Conservation (phyloP, 148 eudicot species). For the Suaeda aralocaspica region DNA sequence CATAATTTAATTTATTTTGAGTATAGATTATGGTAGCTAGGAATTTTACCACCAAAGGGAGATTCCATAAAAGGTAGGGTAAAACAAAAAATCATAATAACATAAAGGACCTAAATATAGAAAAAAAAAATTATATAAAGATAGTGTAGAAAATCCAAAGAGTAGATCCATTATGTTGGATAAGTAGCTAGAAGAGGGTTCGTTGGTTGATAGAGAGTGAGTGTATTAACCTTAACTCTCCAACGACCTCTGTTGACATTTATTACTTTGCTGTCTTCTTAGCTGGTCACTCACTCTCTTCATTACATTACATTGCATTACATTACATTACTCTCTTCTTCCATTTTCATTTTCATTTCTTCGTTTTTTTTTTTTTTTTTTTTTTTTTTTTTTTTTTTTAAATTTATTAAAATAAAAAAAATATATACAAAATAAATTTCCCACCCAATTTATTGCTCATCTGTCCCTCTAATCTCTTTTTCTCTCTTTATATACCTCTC, state of each 20-base stretch:
- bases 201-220: neutral
- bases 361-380: neutral
- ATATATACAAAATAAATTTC: too few species aligned
- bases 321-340: slow-evolving; percentile 7
- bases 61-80: too few species aligned
- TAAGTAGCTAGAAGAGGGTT: neutral
- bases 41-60: too few species aligned
- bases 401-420: neutral
- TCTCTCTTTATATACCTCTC: neutral
- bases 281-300: slow-evolving; percentile 8
- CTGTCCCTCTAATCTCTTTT: neutral
- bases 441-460: slow-evolving; percentile 1
- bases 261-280: slow-evolving; percentile 33
- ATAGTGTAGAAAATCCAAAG: neutral
- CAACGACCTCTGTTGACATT: slow-evolving; percentile 82
- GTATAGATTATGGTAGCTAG: too few species aligned
- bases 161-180: too few species aligned
- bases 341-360: neutral
- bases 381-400: neutral
- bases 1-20: too few species aligned
- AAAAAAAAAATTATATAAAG: too few species aligned
- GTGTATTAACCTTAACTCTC: slow-evolving; percentile 22
- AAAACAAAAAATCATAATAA: too few species aligned
- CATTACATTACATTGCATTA: neutral
- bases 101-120: too few species aligned